Conservation (phyloP, 2,329 filamentous ascomycete species). For the Diaporthe ampelina region DNA sequence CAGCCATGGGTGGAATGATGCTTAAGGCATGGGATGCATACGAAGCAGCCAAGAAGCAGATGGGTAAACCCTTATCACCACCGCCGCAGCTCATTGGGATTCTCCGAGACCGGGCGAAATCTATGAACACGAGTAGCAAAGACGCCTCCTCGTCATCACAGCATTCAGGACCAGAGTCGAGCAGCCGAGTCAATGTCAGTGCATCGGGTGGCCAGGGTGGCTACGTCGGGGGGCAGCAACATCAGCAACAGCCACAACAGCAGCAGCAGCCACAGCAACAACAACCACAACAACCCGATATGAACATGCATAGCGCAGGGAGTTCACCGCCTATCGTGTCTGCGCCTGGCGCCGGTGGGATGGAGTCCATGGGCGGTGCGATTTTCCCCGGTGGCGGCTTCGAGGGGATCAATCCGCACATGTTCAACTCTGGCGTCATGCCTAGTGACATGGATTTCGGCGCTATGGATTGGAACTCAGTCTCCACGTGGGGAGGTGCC, state of each 20-base stretch:
- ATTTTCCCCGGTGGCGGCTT: conserved; percentile 43
- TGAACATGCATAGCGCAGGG: conserved; percentile 38
- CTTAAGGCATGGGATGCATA: conserved; percentile 74
- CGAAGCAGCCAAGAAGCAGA: conserved; percentile 60
- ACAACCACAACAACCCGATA: conserved; percentile 32
- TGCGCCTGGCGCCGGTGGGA: conserved; percentile 20
- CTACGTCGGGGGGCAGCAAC: conserved; percentile 26
- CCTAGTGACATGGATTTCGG: conserved; percentile 48
- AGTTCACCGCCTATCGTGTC: conserved; percentile 40
- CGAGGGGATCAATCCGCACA: conserved; percentile 47
- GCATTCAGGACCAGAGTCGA: conserved; percentile 42
- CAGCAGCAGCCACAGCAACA: not conserved
- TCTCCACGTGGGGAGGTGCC: conserved; percentile 54
- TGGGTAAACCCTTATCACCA: conserved; percentile 57
- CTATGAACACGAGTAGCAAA: conserved; percentile 42
- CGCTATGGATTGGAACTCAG: conserved; percentile 64
- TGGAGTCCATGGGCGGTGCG: conserved; percentile 41
- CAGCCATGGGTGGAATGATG: conserved; percentile 69
- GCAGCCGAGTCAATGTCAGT: conserved; percentile 37
- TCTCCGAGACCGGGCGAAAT: conserved; percentile 59
- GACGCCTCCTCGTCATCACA: conserved; percentile 28
- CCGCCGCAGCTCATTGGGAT: conserved; percentile 63
- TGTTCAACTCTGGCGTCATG: conserved; percentile 49
- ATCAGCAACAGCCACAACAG: conserved; percentile 21
- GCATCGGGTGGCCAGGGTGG: conserved; percentile 15